A percentile compares a stretch with the other conserved stretches of the same genome.
Evolutionary conservation across 2,329 filamentous ascomycete species (phyloP).

Genomic region (Clarireedia hainanense): DNA sequence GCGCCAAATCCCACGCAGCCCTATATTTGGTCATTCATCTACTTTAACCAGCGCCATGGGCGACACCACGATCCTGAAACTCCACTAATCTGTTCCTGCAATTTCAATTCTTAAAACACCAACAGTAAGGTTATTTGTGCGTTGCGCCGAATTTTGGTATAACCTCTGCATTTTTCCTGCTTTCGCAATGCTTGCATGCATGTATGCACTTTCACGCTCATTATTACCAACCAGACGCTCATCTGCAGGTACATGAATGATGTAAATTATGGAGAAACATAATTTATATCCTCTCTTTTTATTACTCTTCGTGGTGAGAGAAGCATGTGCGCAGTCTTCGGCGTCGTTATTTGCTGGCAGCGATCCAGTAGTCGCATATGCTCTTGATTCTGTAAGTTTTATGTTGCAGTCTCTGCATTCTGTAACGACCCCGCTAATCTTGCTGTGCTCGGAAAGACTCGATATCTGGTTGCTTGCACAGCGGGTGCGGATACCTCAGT

Average conservation of each 20-base stretch:
- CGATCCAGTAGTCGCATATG: conserved; percentile 14
- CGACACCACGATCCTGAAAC: background rate
- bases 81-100: conserved; percentile 2
- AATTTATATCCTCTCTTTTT: background rate
- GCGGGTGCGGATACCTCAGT: conserved; percentile 1
- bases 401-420: background rate
- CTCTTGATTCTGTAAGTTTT: conserved; percentile 10
- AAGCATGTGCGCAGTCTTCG: background rate
- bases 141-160: background rate
- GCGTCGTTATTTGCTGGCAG: conserved; percentile 8
- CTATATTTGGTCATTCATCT: background rate
- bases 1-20: background rate
- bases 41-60: background rate
- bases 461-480: conserved; percentile 15
- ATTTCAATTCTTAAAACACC: conserved; percentile 1
- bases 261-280: conserved; percentile 3
- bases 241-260: background rate
- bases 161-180: background rate
- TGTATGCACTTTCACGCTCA: background rate
- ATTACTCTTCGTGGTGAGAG: background rate
- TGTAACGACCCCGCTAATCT: background rate
- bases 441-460: background rate
- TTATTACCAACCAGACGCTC: background rate
- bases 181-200: background rate
- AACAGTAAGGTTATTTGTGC: background rate